phyloP scores from a whole-genome alignment of 2,329 filamentous ascomycete genomes.

The Cladosporium oxysporum region DNA sequence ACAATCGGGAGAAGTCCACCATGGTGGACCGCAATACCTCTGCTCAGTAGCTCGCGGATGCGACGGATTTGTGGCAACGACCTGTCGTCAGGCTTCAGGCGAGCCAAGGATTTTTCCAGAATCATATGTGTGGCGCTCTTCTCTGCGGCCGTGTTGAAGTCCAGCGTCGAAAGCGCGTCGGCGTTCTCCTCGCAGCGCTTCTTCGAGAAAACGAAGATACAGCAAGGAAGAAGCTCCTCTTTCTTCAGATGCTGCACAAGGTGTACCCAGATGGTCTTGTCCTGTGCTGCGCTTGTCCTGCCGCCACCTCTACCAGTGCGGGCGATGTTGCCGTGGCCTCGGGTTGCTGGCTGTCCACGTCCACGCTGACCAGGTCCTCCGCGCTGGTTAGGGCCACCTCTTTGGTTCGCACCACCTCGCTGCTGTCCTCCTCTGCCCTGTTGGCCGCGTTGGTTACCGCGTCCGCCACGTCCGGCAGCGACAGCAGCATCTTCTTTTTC shows the following conservation, averaged over 20 bases:
- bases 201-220: constrained; percentile 98
- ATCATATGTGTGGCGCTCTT: constrained; percentile 98
- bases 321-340: constrained; percentile 81
- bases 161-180: constrained; percentile 89
- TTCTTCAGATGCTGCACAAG: constrained; percentile 89
- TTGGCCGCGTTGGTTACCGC: constrained; percentile 52
- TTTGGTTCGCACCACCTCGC: constrained; percentile 33
- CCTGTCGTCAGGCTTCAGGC: constrained; percentile 87
- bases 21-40: constrained; percentile 95
- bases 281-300: constrained; percentile 85
- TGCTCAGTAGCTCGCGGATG: constrained; percentile 77
- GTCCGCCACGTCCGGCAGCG: constrained; percentile 55
- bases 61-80: constrained; percentile 88
- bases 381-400: constrained; percentile 37
- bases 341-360: constrained; percentile 55
- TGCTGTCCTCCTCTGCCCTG: constrained; percentile 56
- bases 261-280: constrained; percentile 96
- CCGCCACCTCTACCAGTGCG: constrained; percentile 82
- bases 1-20: constrained; percentile 93
- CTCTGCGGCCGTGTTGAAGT: constrained; percentile 89
- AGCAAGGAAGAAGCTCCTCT: constrained; percentile 81
- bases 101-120: constrained; percentile 89
- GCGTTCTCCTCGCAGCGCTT: constrained; percentile 97
- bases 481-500: constrained; percentile 51
- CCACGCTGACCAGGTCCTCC: constrained; percentile 55